Base-by-base conservation (phyloP, 1,139 yeast species). In the Hanseniaspora uvarum region DNA sequence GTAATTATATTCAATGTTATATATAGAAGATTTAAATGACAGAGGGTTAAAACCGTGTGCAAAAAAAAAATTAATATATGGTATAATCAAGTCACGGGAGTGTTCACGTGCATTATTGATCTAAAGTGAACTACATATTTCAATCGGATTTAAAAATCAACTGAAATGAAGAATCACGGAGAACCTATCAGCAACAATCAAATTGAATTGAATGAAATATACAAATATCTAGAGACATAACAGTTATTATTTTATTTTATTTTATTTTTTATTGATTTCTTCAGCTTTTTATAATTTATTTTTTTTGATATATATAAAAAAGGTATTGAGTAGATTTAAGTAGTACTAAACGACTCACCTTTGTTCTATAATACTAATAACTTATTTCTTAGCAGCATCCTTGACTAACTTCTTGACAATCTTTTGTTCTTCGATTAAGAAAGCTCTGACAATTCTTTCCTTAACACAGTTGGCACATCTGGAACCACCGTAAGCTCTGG, bases 401-500 rank as follows among this genome's bases (percentile, higher is more conserved):
- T 88, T 88, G 71, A 89, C 83, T 70, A 89, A 96, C 79, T 94
- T 87, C 89, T 92, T 92, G 73, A 92, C 98, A 66, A 92, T 87
- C 86, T 89, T 92, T 81, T 92, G 97, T 80, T 92, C 98, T 80
- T 92, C 97, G 68, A 92, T 86, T 75, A 92, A 84, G 87, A 92
- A 92, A 72, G 97, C 96, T 81, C 97, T 89, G 74, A 89, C 88
- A 69, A 92, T 83, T 83, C 96, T 86, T 77, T 88, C 95, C 83
- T 87, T 88, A 72, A 89, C 96, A 80, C 96, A 86, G 86, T 83
- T 84, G 71, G 95, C 95, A 79, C 96, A 88, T 81, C 94, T 82
- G 70, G 94, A 83, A 75, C 98, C 98, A 80, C 98, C 98, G 89
- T 92, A 92, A 70, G 96, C 89, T 83, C 98, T 92, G 74, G 89